phyloP scores from a whole-genome alignment of 2,329 filamentous ascomycete genomes.

The Hymenotorrendiella dingleyae region DNA sequence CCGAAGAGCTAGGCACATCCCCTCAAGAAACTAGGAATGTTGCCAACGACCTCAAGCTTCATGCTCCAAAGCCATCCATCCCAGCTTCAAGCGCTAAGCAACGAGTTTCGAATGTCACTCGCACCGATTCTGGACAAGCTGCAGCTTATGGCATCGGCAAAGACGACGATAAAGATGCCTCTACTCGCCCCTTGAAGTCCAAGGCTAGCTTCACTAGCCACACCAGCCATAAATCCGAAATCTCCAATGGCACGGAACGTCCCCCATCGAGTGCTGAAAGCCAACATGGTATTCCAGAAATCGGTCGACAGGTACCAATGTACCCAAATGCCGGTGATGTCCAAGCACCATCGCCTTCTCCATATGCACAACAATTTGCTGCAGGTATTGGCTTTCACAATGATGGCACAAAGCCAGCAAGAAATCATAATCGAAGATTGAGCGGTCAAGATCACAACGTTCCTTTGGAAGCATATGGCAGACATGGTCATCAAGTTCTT shows the following conservation, averaged over 20 bases:
- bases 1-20: conserved; percentile 43
- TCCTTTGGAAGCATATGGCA: conserved; percentile 80
- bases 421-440: conserved; percentile 62
- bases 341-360: conserved; percentile 83
- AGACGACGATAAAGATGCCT: conserved; percentile 43
- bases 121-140: conserved; percentile 83
- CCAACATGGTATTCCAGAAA: conserved; percentile 85
- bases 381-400: conserved; percentile 45
- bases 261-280: conserved; percentile 57
- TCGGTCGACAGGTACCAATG: conserved; percentile 91
- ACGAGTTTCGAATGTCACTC: conserved; percentile 76
- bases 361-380: conserved; percentile 30
- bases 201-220: conserved; percentile 54
- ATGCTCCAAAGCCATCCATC: conserved; percentile 84
- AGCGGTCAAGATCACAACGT: conserved; percentile 66
- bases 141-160: conserved; percentile 80
- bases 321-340: conserved; percentile 89
- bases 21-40: conserved; percentile 74
- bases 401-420: conserved; percentile 43
- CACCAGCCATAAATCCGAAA: conserved; percentile 14
- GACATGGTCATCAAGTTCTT: conserved; percentile 78
- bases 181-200: conserved; percentile 52
- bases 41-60: conserved; percentile 74
- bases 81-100: conserved; percentile 76
- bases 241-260: conserved; percentile 39